These are phyloP conservation scores for Malassezia caprae DNA, from an alignment of 1,284 basidiomycete genomes.

Conservation along the genomic window DNA sequence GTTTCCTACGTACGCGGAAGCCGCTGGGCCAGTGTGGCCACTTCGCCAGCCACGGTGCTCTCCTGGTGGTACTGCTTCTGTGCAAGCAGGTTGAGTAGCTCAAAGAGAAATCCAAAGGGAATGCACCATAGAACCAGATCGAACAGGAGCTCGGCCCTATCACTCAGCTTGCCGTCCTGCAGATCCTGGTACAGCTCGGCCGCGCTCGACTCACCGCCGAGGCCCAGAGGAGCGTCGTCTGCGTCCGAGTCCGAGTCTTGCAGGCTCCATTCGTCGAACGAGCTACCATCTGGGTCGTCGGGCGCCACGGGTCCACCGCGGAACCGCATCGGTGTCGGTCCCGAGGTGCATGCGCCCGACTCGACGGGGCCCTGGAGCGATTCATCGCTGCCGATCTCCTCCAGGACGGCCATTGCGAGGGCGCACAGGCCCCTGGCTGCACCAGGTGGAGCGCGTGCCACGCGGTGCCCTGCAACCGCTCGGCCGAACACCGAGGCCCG, in stretches of 20 bases:
- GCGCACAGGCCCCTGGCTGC: not conserved
- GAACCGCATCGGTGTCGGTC: not conserved
- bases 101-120: constrained; percentile 40
- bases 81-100: constrained; percentile 40
- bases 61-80: constrained; percentile 44
- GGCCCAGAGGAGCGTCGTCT: constrained; percentile 5
- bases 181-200: constrained; percentile 22
- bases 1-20: constrained; percentile 28
- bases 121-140: constrained; percentile 43
- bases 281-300: not conserved
- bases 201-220: constrained; percentile 24
- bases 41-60: constrained; percentile 21
- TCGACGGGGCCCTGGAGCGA: not conserved
- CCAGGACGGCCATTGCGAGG: constrained; percentile 9
- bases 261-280: not conserved
- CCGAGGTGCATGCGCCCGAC: no score
- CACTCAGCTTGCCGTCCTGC: constrained; percentile 24
- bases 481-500: constrained; percentile 14
- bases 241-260: constrained; percentile 13
- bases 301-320: not conserved
- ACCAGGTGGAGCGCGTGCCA: not conserved
- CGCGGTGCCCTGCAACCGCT: constrained; percentile 3
- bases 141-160: constrained; percentile 22
- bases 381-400: constrained; percentile 4
- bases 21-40: constrained; percentile 18